phyloP scores from a whole-genome alignment of 495 filamentous ascomycete genomes.

The Hypoxylon rickii region DNA sequence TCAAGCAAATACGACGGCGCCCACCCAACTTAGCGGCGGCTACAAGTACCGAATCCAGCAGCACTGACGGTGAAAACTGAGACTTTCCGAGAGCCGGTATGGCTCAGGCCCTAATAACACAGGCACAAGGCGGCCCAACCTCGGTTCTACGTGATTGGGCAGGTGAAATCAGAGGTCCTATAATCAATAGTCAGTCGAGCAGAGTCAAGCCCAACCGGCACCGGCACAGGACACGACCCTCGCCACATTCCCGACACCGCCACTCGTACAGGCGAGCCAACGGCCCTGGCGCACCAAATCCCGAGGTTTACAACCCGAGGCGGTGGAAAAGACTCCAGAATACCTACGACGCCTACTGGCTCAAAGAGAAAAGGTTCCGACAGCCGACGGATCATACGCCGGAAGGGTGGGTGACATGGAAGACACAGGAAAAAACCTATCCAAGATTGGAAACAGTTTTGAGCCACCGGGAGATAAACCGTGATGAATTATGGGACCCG shows the following conservation, averaged over 20 bases:
- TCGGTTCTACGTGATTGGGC: conserved; percentile 17
- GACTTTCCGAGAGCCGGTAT: background rate
- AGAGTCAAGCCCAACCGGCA: background rate
- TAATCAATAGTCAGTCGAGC: background rate
- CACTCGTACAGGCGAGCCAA: conserved; percentile 7
- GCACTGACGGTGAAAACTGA: background rate
- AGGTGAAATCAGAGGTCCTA: conserved; percentile 1
- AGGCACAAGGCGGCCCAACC: background rate
- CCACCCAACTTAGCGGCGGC: background rate
- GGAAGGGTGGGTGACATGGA: conserved; percentile 26
- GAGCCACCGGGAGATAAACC: background rate
- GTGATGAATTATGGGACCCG: conserved; percentile 21
- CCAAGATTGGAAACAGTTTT: conserved; percentile 28
- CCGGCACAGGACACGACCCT: background rate
- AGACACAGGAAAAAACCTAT: conserved; percentile 21
- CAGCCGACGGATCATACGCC: background rate
- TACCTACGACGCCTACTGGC: conserved; percentile 1
- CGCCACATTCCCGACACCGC: too few species aligned
- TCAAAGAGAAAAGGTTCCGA: background rate
- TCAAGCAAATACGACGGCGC: background rate
- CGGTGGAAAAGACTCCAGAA: conserved; percentile 11
- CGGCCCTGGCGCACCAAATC: conserved; percentile 1
- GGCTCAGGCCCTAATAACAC: conserved; percentile 8
- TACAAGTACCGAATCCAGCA: background rate
- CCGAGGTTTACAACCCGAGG: conserved; percentile 13